phyloP scores from a whole-genome alignment of 192 early-diverging fungal genomes.

The Rhizophagus sp. region DNA sequence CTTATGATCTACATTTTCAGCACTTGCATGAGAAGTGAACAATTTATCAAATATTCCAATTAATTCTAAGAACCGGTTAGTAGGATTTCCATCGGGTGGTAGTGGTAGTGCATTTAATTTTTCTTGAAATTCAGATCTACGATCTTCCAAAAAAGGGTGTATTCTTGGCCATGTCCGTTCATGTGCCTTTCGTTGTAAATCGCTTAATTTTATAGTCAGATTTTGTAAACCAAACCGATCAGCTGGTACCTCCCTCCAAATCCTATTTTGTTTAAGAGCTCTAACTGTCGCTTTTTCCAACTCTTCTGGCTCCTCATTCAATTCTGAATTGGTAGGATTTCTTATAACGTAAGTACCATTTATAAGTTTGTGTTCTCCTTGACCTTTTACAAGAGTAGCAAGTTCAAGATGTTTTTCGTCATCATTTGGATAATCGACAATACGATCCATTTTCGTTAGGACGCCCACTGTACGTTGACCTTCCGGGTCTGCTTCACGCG shows the following conservation, averaged over 20 bases:
- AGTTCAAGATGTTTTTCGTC: not conserved
- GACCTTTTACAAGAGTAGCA: not conserved
- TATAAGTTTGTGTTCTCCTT: not conserved
- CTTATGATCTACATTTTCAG: not conserved
- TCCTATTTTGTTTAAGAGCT: not conserved
- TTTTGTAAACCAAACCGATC: not conserved
- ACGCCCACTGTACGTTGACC: not conserved
- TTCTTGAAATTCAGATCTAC: not conserved
- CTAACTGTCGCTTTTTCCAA: not conserved
- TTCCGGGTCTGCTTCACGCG: not conserved
- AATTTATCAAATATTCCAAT: not conserved
- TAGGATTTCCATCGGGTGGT: not conserved
- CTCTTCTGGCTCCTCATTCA: not conserved
- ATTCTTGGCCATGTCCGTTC: not conserved
- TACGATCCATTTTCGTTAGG: not conserved
- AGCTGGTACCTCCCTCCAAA: not conserved
- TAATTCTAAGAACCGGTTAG: not conserved
- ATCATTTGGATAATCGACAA: not conserved
- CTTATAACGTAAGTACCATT: not conserved
- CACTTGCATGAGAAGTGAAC: not conserved
- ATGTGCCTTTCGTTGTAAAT: not conserved
- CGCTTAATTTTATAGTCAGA: not conserved
- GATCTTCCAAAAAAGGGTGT: not conserved
- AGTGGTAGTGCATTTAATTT: not conserved
- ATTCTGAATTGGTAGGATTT: no score